Percentiles rank a stretch among this genome's conserved stretches.
Evolutionary conservation across 495 filamentous ascomycete genomes (phyloP).

Genomic region (Hypoxylon fuscum): DNA sequence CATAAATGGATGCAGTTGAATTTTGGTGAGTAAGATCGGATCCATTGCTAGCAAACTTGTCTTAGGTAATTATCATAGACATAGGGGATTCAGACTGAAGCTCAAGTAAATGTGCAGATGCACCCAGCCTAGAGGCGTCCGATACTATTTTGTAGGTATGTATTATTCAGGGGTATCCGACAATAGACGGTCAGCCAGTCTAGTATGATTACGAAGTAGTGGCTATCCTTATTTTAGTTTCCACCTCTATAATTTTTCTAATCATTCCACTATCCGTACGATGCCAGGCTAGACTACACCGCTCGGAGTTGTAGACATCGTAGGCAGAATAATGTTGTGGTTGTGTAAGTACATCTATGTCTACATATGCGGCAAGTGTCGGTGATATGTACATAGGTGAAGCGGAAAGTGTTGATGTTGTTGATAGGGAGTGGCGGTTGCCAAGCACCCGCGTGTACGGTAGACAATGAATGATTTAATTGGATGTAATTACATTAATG

Average conservation of each 20-base stretch:
- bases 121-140: background rate
- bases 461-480: conserved; percentile 1
- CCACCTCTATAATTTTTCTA: too few relatives aligned
- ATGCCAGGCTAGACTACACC: too few relatives aligned
- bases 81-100: background rate
- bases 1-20: background rate
- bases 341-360: too few relatives aligned
- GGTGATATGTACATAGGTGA: background rate
- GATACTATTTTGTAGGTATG: too few relatives aligned
- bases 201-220: too few relatives aligned
- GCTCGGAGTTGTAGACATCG: too few relatives aligned
- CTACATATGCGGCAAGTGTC: too few relatives aligned
- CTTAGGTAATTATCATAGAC: background rate
- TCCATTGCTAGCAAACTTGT: background rate
- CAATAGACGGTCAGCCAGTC: background rate
- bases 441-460: conserved; percentile 23
- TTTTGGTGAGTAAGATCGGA: background rate
- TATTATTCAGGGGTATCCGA: background rate
- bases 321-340: conserved; percentile 2
- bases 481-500: conserved; percentile 15
- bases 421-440: conserved; percentile 14
- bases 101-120: background rate
- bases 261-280: too few relatives aligned
- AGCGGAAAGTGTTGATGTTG: background rate
- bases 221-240: too few relatives aligned